A percentile compares a stretch with the other conserved stretches of the same genome.
Conservation (phyloP, 768 basidiomycete genomes). For the Suillus occidentalis region DNA sequence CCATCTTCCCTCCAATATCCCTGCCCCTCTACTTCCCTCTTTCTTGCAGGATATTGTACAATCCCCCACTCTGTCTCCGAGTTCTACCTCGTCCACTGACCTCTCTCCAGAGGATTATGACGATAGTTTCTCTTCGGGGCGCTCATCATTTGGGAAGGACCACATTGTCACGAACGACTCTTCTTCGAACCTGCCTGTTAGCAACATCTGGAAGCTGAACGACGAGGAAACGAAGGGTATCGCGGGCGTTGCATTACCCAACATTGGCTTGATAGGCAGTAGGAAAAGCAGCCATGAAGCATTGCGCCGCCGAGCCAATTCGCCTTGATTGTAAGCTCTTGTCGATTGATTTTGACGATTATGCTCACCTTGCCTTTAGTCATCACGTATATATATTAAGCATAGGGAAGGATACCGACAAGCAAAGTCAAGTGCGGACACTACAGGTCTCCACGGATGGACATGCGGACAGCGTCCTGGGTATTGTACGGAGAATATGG, state of each 20-base stretch:
- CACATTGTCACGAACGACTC: slow-evolving; percentile 28
- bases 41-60: slow-evolving; percentile 76
- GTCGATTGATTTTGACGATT: neutral
- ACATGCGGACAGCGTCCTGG: slow-evolving; percentile 9
- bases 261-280: slow-evolving; percentile 39
- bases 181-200: slow-evolving; percentile 31
- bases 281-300: slow-evolving; percentile 42
- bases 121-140: slow-evolving; percentile 33
- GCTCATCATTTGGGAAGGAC: slow-evolving; percentile 27
- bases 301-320: slow-evolving; percentile 21
- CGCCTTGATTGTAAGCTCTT: slow-evolving; percentile 21
- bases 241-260: slow-evolving; percentile 48
- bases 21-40: slow-evolving; percentile 62
- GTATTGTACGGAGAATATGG: slow-evolving; percentile 22
- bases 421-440: neutral
- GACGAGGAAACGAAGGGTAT: slow-evolving; percentile 66
- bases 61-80: slow-evolving; percentile 63
- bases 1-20: slow-evolving; percentile 32
- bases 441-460: neutral
- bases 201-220: slow-evolving; percentile 72
- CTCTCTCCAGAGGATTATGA: slow-evolving; percentile 60
- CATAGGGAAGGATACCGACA: slow-evolving; percentile 7
- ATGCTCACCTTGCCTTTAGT: neutral
- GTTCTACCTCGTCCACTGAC: slow-evolving; percentile 66
- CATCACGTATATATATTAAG: neutral